Evolutionary conservation across 2,329 filamentous ascomycete species (phyloP).

Genomic region (Rugonectria rugulosa): DNA sequence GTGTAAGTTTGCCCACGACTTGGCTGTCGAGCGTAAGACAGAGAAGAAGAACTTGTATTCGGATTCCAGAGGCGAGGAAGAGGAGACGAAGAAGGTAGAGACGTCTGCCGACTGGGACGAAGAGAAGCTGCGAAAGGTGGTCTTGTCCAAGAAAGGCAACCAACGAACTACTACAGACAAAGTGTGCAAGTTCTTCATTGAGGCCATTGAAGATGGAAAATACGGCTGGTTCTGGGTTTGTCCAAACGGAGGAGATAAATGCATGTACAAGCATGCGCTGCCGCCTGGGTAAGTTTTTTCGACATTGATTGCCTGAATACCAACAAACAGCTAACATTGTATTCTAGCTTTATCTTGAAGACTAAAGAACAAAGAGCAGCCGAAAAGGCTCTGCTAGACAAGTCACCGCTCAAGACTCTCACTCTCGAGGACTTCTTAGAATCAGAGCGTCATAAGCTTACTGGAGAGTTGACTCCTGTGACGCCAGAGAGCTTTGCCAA

Average conservation of each 20-base stretch:
- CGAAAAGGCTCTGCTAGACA: constrained; percentile 95
- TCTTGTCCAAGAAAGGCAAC: constrained; percentile 96
- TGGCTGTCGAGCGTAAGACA: constrained; percentile 86
- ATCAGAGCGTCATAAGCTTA: constrained; percentile 94
- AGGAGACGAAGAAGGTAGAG: constrained; percentile 85
- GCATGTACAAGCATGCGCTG: constrained; percentile 97
- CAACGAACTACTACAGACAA: constrained; percentile 95
- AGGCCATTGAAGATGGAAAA: constrained; percentile 96
- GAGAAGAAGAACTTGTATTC: constrained; percentile 93
- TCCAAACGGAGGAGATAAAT: constrained; percentile 95
- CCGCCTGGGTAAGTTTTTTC: constrained; percentile 80
- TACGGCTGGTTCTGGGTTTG: constrained; percentile 99
- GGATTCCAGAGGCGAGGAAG: constrained; percentile 75
- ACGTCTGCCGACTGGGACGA: constrained; percentile 98
- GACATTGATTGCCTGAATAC: background rate
- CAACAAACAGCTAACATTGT: constrained; percentile 33
- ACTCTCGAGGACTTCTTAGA: constrained; percentile 98
- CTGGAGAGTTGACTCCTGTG: constrained; percentile 89
- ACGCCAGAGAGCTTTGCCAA: constrained; percentile 92
- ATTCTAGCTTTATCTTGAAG: constrained; percentile 85
- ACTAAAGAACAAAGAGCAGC: constrained; percentile 96
- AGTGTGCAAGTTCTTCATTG: constrained; percentile 98
- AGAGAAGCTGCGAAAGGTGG: constrained; percentile 89
- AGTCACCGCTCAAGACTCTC: constrained; percentile 91
- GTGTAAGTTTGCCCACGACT: constrained; percentile 97